These are phyloP conservation scores for Aspergillus hortae DNA, from an alignment of 2,329 filamentous ascomycete species.

Conservation along the genomic window DNA sequence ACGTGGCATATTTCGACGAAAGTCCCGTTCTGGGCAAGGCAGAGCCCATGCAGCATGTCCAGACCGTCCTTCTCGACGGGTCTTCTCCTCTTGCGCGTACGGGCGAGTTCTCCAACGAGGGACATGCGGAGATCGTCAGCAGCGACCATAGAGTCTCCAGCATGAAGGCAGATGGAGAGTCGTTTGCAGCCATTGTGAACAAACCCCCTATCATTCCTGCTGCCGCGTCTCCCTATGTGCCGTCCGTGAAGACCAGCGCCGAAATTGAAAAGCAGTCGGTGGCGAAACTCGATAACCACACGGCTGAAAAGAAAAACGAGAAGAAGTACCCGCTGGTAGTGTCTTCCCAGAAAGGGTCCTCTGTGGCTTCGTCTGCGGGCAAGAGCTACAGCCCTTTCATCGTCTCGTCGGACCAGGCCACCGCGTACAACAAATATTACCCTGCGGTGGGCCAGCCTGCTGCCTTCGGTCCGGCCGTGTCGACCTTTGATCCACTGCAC, in stretches of 20 bases:
- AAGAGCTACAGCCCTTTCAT: constrained; percentile 8
- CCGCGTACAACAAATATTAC: neutral
- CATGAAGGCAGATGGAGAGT: constrained; percentile 9
- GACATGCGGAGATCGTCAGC: constrained; percentile 11
- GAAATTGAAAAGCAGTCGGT: neutral
- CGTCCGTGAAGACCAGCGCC: constrained; percentile 6
- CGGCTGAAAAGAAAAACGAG: neutral
- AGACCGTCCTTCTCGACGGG: constrained; percentile 12
- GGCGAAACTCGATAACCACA: neutral
- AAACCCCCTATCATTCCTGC: constrained; percentile 2
- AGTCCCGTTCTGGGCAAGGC: neutral
- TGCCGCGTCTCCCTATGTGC: neutral
- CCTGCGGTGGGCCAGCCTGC: too few species aligned
- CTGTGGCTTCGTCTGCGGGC: too few species aligned
- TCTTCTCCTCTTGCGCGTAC: constrained; percentile 16
- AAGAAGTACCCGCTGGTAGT: neutral
- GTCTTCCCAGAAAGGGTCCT: too few species aligned
- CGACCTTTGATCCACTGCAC: neutral
- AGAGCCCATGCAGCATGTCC: constrained; percentile 4
- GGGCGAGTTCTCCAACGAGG: constrained; percentile 13
- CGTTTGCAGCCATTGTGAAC: neutral
- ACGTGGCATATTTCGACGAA: neutral
- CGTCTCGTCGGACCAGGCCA: constrained; percentile 9
- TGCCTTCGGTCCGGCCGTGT: too few species aligned
- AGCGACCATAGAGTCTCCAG: constrained; percentile 9